phyloP scores from a whole-genome alignment of 1,139 yeast species.

The Hyphopichia khmerensis region DNA sequence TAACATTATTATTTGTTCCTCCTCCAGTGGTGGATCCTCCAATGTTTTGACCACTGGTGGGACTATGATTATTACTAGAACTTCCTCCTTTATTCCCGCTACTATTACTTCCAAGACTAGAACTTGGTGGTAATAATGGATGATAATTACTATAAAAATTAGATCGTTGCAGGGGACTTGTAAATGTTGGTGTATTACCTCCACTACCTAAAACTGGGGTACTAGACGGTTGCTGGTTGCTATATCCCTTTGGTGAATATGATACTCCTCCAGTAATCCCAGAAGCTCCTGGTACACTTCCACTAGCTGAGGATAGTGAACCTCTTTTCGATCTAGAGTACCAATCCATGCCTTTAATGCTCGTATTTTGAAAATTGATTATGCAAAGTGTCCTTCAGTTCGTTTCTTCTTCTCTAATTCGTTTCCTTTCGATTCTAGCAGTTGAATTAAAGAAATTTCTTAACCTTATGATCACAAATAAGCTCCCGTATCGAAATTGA shows the following conservation, averaged over 20 bases:
- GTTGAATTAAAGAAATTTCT: too few species aligned
- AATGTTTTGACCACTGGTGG: neutral
- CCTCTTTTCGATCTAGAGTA: constrained; percentile 6
- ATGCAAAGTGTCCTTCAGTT: too few species aligned
- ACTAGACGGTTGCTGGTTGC: neutral
- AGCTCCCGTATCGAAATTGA: too few species aligned
- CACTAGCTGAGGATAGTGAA: constrained; percentile 3
- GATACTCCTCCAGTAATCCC: constrained; percentile 1
- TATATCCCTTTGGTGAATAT: constrained; percentile 3
- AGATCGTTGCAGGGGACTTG: constrained; percentile 9
- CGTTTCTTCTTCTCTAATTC: too few species aligned
- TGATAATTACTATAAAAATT: constrained; percentile 10
- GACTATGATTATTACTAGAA: neutral
- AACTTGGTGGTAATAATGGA: constrained; percentile 11
- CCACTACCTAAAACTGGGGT: neutral
- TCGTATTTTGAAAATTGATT: too few species aligned
- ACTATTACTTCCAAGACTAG: neutral
- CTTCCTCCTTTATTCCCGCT: neutral
- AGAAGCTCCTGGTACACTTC: constrained; percentile 1
- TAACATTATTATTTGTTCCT: neutral
- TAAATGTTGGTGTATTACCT: constrained; percentile 6
- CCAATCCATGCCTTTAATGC: constrained; percentile 8
- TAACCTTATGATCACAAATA: too few species aligned
- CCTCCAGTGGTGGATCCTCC: too few species aligned
- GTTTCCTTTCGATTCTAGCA: too few species aligned